Conservation (phyloP, 2,329 filamentous ascomycete species). For the Calonectria henricotiae region DNA sequence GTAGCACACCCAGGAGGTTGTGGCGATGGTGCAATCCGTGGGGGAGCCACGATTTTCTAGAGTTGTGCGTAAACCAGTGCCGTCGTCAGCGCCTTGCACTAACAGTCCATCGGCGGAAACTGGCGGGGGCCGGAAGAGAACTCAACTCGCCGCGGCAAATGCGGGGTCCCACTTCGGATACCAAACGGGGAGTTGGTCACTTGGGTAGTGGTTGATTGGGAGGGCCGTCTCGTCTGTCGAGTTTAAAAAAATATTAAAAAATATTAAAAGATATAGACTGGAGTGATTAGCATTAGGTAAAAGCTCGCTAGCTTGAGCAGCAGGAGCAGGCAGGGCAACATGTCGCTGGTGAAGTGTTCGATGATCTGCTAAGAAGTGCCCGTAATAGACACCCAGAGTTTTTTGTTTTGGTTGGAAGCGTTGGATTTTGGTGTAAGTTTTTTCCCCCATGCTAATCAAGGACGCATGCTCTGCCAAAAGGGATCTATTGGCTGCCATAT, state of each 20-base stretch:
- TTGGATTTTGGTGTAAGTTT: not conserved
- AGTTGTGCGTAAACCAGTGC: constrained; percentile 47
- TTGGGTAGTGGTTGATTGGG: constrained; percentile 4
- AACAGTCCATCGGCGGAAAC: constrained; percentile 32
- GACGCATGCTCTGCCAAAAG: too few species aligned
- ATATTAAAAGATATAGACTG: too few species aligned
- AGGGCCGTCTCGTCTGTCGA: not conserved
- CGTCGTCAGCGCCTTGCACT: constrained; percentile 38
- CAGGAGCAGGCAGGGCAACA: too few species aligned
- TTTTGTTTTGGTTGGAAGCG: not conserved
- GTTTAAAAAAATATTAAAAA: constrained; percentile 9
- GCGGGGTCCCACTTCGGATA: constrained; percentile 44
- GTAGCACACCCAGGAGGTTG: constrained; percentile 38
- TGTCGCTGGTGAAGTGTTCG: not conserved
- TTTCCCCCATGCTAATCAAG: not conserved
- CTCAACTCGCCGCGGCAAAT: constrained; percentile 39
- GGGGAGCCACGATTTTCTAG: constrained; percentile 46
- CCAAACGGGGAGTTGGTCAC: constrained; percentile 28
- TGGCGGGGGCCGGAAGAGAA: constrained; percentile 36
- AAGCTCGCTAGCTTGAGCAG: not conserved
- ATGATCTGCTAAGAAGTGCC: not conserved
- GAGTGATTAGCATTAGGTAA: not conserved
- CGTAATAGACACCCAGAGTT: too few species aligned
- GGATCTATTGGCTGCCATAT: too few species aligned
- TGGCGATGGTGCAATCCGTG: constrained; percentile 50